phyloP scores from a whole-genome alignment of 192 early-diverging fungal species.

The Backusella sp. region DNA sequence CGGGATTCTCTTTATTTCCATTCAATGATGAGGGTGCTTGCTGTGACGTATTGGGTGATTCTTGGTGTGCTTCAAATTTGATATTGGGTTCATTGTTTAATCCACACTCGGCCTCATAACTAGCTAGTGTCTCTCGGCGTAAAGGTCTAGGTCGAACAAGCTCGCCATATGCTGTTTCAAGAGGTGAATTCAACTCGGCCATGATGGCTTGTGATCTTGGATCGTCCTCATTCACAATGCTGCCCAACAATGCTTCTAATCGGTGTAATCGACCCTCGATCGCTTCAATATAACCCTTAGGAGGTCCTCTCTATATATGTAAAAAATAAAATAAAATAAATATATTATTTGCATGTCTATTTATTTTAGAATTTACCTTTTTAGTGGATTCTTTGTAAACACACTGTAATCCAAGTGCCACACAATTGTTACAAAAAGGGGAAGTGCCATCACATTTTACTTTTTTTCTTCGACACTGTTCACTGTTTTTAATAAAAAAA shows the following conservation, averaged over 20 bases:
- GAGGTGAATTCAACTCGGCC: slow-evolving; percentile 35
- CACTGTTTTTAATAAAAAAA: slow-evolving; percentile 40
- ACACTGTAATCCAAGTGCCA: slow-evolving; percentile 57
- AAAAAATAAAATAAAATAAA: neutral
- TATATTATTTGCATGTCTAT: neutral
- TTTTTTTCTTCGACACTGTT: slow-evolving; percentile 78
- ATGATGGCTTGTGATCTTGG: slow-evolving; percentile 38
- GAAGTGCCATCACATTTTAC: slow-evolving; percentile 78
- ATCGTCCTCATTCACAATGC: slow-evolving; percentile 55
- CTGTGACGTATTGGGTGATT: neutral
- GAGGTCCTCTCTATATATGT: slow-evolving; percentile 67
- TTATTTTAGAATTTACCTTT: slow-evolving; percentile 26
- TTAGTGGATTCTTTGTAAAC: slow-evolving; percentile 55
- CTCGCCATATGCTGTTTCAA: slow-evolving; percentile 38
- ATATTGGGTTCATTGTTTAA: neutral
- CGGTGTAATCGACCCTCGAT: slow-evolving; percentile 73
- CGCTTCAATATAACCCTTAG: slow-evolving; percentile 85
- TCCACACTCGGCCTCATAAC: slow-evolving; percentile 6
- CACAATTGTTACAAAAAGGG: slow-evolving; percentile 71
- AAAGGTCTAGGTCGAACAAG: slow-evolving; percentile 27
- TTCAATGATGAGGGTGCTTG: neutral
- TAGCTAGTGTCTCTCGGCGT: slow-evolving; percentile 6
- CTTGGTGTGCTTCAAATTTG: neutral
- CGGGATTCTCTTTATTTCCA: slow-evolving; percentile 47
- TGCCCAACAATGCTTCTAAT: slow-evolving; percentile 66